phyloP scores from a whole-genome alignment of 2,329 filamentous ascomycete genomes.

The Pseudocercospora fijiensis region DNA sequence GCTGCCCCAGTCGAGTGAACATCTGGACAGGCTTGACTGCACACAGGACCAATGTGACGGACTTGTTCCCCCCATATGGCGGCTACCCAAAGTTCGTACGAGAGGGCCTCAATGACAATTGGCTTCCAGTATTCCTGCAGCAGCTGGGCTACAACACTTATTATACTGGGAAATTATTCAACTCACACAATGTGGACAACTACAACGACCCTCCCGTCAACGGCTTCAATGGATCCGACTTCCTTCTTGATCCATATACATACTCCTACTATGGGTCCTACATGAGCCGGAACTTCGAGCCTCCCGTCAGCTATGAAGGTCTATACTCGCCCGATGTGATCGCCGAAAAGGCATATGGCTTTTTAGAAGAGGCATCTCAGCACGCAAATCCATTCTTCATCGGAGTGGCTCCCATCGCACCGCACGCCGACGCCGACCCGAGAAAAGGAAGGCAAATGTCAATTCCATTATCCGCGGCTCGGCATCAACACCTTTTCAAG shows the following conservation, averaged over 20 bases:
- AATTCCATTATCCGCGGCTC: constrained; percentile 26
- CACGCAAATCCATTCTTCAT: constrained; percentile 34
- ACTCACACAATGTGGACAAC: constrained; percentile 58
- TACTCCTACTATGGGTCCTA: constrained; percentile 64
- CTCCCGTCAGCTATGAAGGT: constrained; percentile 59
- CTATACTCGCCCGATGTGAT: constrained; percentile 61
- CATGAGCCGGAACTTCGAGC: constrained; percentile 36
- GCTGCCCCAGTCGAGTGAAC: constrained; percentile 65
- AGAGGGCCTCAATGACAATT: constrained; percentile 65
- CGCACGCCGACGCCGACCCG: constrained; percentile 31
- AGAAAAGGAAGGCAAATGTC: constrained; percentile 15
- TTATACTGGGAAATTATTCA: constrained; percentile 69
- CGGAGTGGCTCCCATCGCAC: constrained; percentile 35
- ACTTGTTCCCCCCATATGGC: constrained; percentile 55
- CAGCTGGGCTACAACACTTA: constrained; percentile 67
- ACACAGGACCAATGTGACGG: constrained; percentile 69
- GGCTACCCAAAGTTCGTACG: constrained; percentile 65
- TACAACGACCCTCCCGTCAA: constrained; percentile 59
- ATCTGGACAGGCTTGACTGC: constrained; percentile 64
- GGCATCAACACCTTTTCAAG: constrained; percentile 64
- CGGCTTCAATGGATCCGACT: constrained; percentile 58
- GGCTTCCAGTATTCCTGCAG: constrained; percentile 68
- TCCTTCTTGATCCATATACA: constrained; percentile 61
- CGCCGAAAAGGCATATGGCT: constrained; percentile 57
- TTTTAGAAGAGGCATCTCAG: constrained; percentile 48